Conservation (phyloP, 768 basidiomycete genomes). For the Tulasnella sp. region DNA sequence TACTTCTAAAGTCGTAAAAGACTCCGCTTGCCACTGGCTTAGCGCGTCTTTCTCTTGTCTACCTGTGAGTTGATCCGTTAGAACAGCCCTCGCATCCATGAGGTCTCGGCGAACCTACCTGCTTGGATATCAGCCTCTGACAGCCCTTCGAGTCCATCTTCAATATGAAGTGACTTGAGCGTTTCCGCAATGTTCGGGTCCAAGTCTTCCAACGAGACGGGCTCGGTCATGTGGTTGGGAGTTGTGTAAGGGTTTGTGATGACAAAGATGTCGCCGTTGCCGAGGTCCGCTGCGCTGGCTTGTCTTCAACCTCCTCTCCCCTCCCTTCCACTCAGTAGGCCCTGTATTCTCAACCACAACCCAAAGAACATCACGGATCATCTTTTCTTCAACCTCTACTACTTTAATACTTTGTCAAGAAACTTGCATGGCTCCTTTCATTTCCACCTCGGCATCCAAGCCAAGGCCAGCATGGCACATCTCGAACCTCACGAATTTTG, state of each 20-base stretch:
- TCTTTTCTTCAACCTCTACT: neutral
- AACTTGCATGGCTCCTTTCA: neutral
- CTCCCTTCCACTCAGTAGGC: neutral
- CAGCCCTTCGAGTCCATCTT: neutral
- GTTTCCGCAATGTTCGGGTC: slow-evolving; percentile 17
- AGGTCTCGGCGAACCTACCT: neutral
- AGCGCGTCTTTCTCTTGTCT: neutral
- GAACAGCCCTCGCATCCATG: neutral
- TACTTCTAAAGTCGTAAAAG: neutral
- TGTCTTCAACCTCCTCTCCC: neutral
- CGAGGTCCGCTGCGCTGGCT: neutral
- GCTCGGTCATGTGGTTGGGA: neutral
- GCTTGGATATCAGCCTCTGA: slow-evolving; percentile 13
- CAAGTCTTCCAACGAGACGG: neutral
- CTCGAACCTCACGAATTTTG: slow-evolving; percentile 14
- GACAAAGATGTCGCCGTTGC: neutral
- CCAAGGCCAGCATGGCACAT: neutral
- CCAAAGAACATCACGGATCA: neutral
- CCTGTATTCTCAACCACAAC: neutral
- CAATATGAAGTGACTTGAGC: slow-evolving; percentile 16
- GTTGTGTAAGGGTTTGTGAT: neutral
- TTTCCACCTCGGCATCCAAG: neutral
- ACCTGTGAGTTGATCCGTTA: neutral
- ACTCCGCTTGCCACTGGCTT: slow-evolving; percentile 11
- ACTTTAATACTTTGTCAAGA: neutral